Base-by-base conservation (phyloP, 2,329 filamentous ascomycete species). In the Proliferodiscus dingleyae region DNA sequence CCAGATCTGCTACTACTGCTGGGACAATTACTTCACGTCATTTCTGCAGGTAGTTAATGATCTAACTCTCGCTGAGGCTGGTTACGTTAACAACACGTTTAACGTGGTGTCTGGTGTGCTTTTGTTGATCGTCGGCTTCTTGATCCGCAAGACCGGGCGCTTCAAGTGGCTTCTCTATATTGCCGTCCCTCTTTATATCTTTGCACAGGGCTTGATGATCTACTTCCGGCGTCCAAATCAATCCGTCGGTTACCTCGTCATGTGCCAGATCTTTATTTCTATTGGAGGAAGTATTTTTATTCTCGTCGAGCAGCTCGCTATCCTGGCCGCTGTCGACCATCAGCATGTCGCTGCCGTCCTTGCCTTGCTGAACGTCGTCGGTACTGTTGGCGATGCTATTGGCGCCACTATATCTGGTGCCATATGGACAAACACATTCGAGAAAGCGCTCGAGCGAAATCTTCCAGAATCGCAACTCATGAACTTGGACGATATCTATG, bases 341-440 rank as follows among this genome's bases (percentile, higher is more conserved):
- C 73, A 81, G 56, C 72, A 82, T 58, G 68, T 85, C 4, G 77
- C 80, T 23, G 74, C 74, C n/a, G 73, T 79, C 21, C 72, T 83
- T 8, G 78, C 80, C 11, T 68, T 86, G 45, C 72, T 80, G 45
- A 71, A 75, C 32, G 72, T 84, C 7, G 76, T 80, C 23, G 71
- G 77, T 53, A 75, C 73, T 52, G 71, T 84, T 53, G 81, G 80
- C 34, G 73, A 71, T 24, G 76, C 79, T 1, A 67, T 83, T 9
- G 80, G 80, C 1, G 71, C 70, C 2, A 74, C 80, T 10, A 71
- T 85, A 40, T 74, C 81, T 1, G 73, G 73, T 0, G 80, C 80
- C 13, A 78, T 87, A 50, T 86, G 81, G 81, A 78, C 76, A 0
- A 71, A 73, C 48, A 71, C 75, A 2, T 76, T 85, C 56, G 46